Evolutionary conservation across 1,284 basidiomycete species (phyloP).

Genomic region (Chiua sp.): DNA sequence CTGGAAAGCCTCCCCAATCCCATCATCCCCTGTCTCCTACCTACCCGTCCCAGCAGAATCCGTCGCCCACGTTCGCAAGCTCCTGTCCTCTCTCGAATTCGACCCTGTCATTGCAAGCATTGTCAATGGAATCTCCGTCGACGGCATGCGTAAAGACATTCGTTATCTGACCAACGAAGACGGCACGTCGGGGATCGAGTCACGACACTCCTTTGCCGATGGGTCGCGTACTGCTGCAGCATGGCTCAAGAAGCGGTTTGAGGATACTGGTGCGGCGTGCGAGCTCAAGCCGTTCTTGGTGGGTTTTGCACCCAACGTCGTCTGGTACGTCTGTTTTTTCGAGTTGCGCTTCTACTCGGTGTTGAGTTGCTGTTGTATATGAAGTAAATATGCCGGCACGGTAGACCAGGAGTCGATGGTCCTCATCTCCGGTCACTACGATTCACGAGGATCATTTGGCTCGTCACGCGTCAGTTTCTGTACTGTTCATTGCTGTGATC

Average conservation of each 20-base stretch:
- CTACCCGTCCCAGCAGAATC: conserved; percentile 59
- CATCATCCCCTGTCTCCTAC: conserved; percentile 49
- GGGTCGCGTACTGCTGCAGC: conserved; percentile 73
- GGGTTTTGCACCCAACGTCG: conserved; percentile 84
- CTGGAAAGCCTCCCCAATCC: conserved; percentile 64
- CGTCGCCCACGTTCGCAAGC: conserved; percentile 51
- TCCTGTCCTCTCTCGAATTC: conserved; percentile 58
- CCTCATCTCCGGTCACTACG: conserved; percentile 84
- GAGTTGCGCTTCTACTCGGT: not conserved
- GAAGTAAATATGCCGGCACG: conserved; percentile 59
- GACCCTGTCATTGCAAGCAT: conserved; percentile 63
- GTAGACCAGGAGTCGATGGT: conserved; percentile 56
- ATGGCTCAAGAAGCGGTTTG: conserved; percentile 77
- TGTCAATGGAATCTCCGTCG: conserved; percentile 66
- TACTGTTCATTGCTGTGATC: not conserved
- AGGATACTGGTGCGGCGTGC: conserved; percentile 76
- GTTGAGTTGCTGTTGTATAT: not conserved
- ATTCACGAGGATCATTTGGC: conserved; percentile 89
- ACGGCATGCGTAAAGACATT: conserved; percentile 71
- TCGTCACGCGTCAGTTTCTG: conserved; percentile 31
- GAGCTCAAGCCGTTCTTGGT: conserved; percentile 64
- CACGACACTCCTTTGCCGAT: conserved; percentile 78
- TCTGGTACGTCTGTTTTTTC: conserved; percentile 58
- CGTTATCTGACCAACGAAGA: conserved; percentile 86
- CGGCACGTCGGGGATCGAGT: conserved; percentile 63